Base-by-base conservation (phyloP, 371 early-diverging fungal species). In the Syncephalis fuscata region DNA sequence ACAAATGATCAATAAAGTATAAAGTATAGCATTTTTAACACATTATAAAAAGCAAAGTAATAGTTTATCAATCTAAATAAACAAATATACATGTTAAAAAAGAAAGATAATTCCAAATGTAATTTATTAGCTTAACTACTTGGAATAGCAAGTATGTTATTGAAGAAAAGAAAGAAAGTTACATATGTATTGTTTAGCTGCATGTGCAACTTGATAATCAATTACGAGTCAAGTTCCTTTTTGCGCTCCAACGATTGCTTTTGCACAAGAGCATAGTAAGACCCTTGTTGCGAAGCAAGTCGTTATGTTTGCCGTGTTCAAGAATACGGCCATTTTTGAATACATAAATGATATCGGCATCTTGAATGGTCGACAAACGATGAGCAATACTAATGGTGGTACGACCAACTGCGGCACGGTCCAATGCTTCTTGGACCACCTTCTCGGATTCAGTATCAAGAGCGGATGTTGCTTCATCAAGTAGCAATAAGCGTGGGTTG, bases 401-500 rank as follows among this genome's bases (percentile, higher is more conserved):
- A 41, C 78, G 65, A 39, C 82, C 81, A 26, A 73, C 58, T 1
- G 76, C 53, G 2, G 89, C 82, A 22, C 60, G 67, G 55, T 88
- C 85, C 26, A 97, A 61, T 0, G 91, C 94, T 38, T 72, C 72
- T 56, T 95, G 90, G 3, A 98, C 88, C 17, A 85, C 59, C 50
- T 76, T 77, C 62, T 99, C 98, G 27, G 82, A 78, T 55, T 86
- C 78, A 19, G 82, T 76, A 61, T 95, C 94, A 40, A 95, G 56
- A 0, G 94, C 92, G 1, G 86, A 82, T 0, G 99, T 98, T 0
- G 98, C 93, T 59, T 99, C 99, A 55, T 99, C 99, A 26, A 98
- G 62, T 17, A 98, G 61, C 40, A 96, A 61, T 5, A 96, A 74
- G 48, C 66, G 71, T 21, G 92, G 92, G 50, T 90, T 77, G 48